Base-by-base conservation (phyloP, 352 stramenopile species). In the Phytophthora citrophthora region DNA sequence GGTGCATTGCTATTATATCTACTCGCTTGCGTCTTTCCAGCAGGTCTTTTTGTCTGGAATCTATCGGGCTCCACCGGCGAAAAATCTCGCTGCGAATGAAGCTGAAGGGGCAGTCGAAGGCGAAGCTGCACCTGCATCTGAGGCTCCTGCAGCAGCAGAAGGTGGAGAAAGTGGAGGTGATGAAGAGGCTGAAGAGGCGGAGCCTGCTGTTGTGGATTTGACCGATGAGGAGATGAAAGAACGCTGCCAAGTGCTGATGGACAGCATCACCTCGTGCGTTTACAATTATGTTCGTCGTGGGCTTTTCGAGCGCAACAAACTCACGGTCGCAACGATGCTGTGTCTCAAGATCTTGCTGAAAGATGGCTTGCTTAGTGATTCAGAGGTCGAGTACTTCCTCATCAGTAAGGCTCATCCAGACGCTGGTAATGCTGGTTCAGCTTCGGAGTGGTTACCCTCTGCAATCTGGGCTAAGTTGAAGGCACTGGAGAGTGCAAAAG, bases 1-100 rank as follows among this genome's bases (percentile, higher is more conserved):
- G 75, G 93, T 99, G 16, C 95, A 99, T 59, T 97, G 91, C 47
- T 98, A 98, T 79, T 99, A 99, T 72, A 98, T 98, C 61, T 99
- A 98, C 69, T 98, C 91, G 29, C 89, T 99, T 10, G 94, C 91
- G 18, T 95, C 94, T 2, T 99, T 99, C 86, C 95, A 98, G 54
- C 90, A 96, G 50, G 95, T 98, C 15, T 97, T 98, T 68, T 86
- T 98, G 41, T 96, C 95, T 27, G 96, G 93, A 23, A 98, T 99
- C 49, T 97, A 97, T 54, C 80, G 84, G 4, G 92, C 98, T 6
- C 91, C 92, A 1, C 63, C 88, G 49, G 76, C 62, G 20, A 83
- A 70, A 34, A 72, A 57, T 48, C 63, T 58, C 23, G 56, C 51
- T 20, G 71, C 23, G 0, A 64, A 54, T 15, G 58, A 63, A 20